A percentile compares a stretch with the other conserved stretches of the same genome.
Conservation (phyloP, 2,329 filamentous ascomycete genomes). For the Monilinia fructicola region DNA sequence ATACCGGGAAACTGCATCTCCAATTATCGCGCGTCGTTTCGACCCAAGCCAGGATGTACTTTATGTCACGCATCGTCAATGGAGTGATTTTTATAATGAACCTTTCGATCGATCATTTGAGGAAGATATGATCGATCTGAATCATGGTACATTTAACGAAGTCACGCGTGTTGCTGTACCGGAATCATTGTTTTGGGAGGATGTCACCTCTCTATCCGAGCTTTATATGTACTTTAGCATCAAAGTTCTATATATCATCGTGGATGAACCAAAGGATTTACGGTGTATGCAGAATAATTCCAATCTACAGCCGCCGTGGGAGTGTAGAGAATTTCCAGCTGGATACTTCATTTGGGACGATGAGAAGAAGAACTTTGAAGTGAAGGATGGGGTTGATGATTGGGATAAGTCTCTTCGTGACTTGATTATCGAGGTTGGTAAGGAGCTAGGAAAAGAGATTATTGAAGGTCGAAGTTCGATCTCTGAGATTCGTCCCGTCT, state of each 20-base stretch:
- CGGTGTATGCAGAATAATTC: neutral
- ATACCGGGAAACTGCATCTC: neutral
- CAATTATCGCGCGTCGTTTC: neutral
- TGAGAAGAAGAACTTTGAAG: neutral
- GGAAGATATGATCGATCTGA: neutral
- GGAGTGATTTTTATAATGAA: neutral
- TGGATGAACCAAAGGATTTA: neutral
- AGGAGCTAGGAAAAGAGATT: neutral
- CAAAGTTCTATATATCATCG: neutral
- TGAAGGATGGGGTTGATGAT: neutral
- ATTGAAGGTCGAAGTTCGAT: neutral
- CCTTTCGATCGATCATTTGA: neutral
- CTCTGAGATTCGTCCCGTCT: neutral
- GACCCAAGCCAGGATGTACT: neutral
- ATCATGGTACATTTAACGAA: neutral
- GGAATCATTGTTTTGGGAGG: neutral
- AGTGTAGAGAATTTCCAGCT: neutral
- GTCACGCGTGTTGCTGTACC: slow-evolving; percentile 1
- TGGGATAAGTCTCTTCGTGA: neutral
- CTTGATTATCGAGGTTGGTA: neutral
- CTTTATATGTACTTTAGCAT: neutral
- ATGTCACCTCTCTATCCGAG: neutral
- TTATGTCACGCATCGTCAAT: neutral
- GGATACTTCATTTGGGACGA: neutral
- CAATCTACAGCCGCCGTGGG: neutral